A percentile compares a stretch with the other conserved stretches of the same genome.
Evolutionary conservation across 2,329 filamentous ascomycete species (phyloP).

Genomic region (Neurospora crassa): DNA sequence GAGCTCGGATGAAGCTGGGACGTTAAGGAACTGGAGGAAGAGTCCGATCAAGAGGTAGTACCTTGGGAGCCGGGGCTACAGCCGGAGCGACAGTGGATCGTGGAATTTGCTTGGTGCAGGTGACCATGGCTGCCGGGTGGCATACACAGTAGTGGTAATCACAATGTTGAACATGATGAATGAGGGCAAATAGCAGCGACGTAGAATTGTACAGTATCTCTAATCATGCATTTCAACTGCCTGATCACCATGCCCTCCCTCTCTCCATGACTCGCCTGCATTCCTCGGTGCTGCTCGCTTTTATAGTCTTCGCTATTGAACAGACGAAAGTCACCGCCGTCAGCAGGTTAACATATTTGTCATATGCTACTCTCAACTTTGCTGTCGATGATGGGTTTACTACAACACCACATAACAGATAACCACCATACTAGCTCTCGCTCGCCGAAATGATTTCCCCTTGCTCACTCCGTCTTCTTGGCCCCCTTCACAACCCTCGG

Average conservation of each 20-base stretch:
- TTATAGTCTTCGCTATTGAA: background rate
- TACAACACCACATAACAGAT: background rate
- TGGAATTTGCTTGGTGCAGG: background rate
- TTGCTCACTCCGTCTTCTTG: slow-evolving; percentile 15
- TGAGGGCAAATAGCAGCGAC: background rate
- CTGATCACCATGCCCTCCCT: background rate
- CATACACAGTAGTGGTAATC: background rate
- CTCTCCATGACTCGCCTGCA: background rate
- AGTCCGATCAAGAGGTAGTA: background rate
- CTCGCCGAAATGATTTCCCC: background rate
- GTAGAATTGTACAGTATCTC: background rate
- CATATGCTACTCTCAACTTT: background rate
- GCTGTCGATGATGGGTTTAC: background rate
- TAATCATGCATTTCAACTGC: background rate
- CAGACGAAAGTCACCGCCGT: background rate
- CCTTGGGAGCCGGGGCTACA: background rate
- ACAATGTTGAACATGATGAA: background rate
- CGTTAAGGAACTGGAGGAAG: background rate
- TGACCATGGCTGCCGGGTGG: background rate
- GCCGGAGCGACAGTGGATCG: background rate
- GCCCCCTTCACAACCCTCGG: slow-evolving; percentile 5
- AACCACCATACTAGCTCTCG: background rate
- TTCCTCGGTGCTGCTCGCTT: background rate
- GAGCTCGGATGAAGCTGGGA: slow-evolving; percentile 4
- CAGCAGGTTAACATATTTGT: background rate